phyloP scores from a whole-genome alignment of 1,139 yeast genomes.

The Suhomyces taliae region DNA sequence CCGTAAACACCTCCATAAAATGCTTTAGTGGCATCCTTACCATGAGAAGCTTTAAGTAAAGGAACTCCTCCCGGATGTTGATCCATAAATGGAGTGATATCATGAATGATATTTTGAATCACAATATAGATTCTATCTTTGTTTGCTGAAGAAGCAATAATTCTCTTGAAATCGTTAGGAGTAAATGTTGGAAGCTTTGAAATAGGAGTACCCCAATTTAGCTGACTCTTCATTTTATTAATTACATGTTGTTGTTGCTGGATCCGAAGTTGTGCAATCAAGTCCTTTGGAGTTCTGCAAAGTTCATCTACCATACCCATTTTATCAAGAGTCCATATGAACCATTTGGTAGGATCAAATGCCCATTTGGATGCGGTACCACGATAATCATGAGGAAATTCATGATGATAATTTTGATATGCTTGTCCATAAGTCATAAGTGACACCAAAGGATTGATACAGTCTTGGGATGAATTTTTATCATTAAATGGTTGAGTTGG shows the following conservation, averaged over 20 bases:
- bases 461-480: conserved; percentile 52
- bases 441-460: conserved; percentile 51
- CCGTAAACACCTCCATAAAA: conserved; percentile 75
- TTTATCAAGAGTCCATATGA: conserved; percentile 39
- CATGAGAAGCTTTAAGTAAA: conserved; percentile 60
- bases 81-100: conserved; percentile 68
- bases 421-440: conserved; percentile 64
- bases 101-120: conserved; percentile 63
- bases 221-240: conserved; percentile 58
- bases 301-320: conserved; percentile 41
- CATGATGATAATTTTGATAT: conserved; percentile 70
- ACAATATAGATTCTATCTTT: conserved; percentile 44
- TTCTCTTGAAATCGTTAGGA: conserved; percentile 50
- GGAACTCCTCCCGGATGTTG: conserved; percentile 76
- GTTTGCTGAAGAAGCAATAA: conserved; percentile 36
- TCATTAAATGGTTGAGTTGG: conserved; percentile 64
- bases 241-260: conserved; percentile 66
- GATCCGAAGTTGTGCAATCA: conserved; percentile 54
- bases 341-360: conserved; percentile 71
- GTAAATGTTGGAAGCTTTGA: conserved; percentile 59
- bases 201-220: conserved; percentile 78
- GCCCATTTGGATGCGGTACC: conserved; percentile 49
- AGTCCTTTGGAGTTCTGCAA: conserved; percentile 45
- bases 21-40: conserved; percentile 71
- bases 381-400: conserved; percentile 69